Base-by-base conservation (phyloP, 2,329 filamentous ascomycete genomes). In the Bretziella fagacearum region DNA sequence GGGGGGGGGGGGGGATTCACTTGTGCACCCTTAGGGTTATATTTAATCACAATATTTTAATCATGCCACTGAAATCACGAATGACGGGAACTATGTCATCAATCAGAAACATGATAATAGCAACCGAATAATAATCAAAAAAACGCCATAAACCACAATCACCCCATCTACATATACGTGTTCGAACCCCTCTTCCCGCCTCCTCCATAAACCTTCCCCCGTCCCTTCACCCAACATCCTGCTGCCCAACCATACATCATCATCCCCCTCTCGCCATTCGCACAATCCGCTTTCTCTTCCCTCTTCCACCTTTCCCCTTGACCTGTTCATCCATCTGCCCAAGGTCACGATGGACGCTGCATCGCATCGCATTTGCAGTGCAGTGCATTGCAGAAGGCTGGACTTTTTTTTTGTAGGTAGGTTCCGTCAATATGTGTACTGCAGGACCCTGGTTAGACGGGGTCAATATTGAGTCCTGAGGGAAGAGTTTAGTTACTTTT, bases 191-290 rank as follows among this genome's bases (percentile, higher is more conserved):
- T 8, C n/a, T 11, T 20, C 18, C 23, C 35, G 8, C 18, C 7
- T 39, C 33, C 15, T 36, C 10, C n/a, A n/a, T n/a, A n/a, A n/a
- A n/a, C n/a, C 11, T 20, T 20, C 27, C 10, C 10, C 5, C 27
- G n/a, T 30, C 27, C 10, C 6, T 10, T 11, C 10, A 30, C 27
- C 27, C 5, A 30, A 39, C 10, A 20, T 18, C 35, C 23, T 39
- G 35, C 35, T 39, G 35, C 35, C 35, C 35, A 39, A 39, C 35
- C 35, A 39, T 13, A 22, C 35, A 39, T 39, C 35, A 39, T 39
- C n/a, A 39, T 18, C 7, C 35, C 13, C 18, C 18, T 20, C 35
- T 22, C 4, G 7, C 35, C 7, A 39, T 39, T n/a, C n/a, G 35
- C 20, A 22, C 5, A 39, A 39, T 39, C 20, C 15, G 10, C 15